Evolutionary conservation across 495 filamentous ascomycete species (phyloP).

Genomic region (Ramalina intermedia): DNA sequence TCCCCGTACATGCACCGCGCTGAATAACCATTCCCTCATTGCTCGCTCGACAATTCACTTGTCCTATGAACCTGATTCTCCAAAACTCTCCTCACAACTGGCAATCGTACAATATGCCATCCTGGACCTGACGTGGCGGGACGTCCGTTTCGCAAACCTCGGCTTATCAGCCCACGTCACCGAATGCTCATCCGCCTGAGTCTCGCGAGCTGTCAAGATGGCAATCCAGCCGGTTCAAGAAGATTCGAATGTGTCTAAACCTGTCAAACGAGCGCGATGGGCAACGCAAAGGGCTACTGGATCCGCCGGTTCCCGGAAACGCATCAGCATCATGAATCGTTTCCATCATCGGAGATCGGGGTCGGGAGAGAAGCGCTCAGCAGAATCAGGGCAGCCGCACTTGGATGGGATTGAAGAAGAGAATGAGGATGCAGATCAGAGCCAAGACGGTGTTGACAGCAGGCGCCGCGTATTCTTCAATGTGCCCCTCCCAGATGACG

Average conservation of each 20-base stretch:
- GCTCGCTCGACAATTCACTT: not conserved
- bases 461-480: constrained; percentile 66
- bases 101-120: no score
- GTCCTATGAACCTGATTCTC: no score
- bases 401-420: constrained; percentile 22
- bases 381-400: constrained; percentile 17
- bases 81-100: no score
- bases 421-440: constrained; percentile 29
- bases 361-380: constrained; percentile 61
- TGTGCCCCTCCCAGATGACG: constrained; percentile 58
- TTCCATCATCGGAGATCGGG: constrained; percentile 45
- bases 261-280: constrained; percentile 73
- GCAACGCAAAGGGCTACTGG: constrained; percentile 73
- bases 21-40: not conserved
- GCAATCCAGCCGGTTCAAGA: constrained; percentile 22
- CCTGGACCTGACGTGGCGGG: no score
- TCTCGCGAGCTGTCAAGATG: constrained; percentile 19
- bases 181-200: no score
- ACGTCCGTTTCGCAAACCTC: no score
- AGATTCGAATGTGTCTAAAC: constrained; percentile 39
- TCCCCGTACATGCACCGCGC: no score
- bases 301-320: constrained; percentile 60
- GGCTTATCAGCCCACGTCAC: no score
- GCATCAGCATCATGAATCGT: constrained; percentile 69
- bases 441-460: constrained; percentile 20